Percentiles rank a stretch among this genome's conserved stretches.
phyloP scores from a whole-genome alignment of 345 rosid genomes.

The Arabis hirsuta region DNA sequence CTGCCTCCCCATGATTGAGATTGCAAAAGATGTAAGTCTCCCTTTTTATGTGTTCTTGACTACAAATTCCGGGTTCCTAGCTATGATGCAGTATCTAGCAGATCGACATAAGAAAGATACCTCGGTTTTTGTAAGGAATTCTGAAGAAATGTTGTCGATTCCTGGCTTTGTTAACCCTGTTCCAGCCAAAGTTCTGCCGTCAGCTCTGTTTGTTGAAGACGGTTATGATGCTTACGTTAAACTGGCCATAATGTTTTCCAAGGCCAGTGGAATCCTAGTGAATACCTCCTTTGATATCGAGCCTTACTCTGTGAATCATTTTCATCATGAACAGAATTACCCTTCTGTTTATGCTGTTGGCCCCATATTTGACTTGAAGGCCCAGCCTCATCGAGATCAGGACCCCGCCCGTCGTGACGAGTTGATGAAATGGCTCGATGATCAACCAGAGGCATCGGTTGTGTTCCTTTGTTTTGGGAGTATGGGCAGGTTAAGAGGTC shows the following conservation, averaged over 20 bases:
- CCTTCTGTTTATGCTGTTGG: conserved; percentile 56
- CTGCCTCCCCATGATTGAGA: conserved; percentile 52
- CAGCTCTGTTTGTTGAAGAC: conserved; percentile 44
- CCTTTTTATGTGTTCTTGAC: conserved; percentile 60
- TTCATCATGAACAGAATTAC: conserved; percentile 26
- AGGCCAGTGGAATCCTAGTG: conserved; percentile 51
- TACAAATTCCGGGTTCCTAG: conserved; percentile 48
- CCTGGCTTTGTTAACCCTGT: conserved; percentile 53
- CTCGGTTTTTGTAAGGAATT: conserved; percentile 24
- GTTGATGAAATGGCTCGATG: conserved; percentile 59
- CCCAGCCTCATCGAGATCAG: conserved; percentile 44
- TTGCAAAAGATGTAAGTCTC: conserved; percentile 45
- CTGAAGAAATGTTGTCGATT: conserved; percentile 41
- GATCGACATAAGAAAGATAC: conserved; percentile 38
- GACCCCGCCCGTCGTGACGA: conserved; percentile 35
- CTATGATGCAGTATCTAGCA: conserved; percentile 49
- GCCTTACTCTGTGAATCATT: conserved; percentile 43
- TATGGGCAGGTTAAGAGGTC: conserved; percentile 43
- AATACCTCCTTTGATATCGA: conserved; percentile 56
- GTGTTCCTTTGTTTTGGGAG: conserved; percentile 66
- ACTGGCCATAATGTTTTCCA: conserved; percentile 48
- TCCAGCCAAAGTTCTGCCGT: conserved; percentile 50
- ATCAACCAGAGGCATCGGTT: conserved; percentile 55
- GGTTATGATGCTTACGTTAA: conserved; percentile 45
- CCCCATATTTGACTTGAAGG: conserved; percentile 44